Evolutionary conservation across 176 grass and related monocot genomes (phyloP).

Genomic region (Ensete glaucum): DNA sequence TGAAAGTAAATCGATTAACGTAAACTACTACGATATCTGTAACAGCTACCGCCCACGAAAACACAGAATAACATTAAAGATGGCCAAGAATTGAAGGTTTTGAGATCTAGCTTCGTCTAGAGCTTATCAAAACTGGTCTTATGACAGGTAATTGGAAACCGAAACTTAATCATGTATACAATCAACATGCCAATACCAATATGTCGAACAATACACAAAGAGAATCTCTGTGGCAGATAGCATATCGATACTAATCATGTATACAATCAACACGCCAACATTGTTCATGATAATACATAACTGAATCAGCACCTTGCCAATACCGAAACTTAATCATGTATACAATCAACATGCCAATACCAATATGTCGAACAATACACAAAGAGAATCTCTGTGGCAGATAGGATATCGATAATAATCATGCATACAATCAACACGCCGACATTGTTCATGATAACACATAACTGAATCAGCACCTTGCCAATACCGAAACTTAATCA

Average conservation of each 20-base stretch:
- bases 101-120: not conserved
- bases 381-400: not conserved
- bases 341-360: not conserved
- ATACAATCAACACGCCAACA: slow-evolving; percentile 82
- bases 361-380: not conserved
- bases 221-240: not conserved
- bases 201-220: not conserved
- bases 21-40: not conserved
- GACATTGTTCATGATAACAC: slow-evolving; percentile 78
- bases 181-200: not conserved
- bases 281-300: slow-evolving; percentile 84
- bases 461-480: slow-evolving; percentile 58
- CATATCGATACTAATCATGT: slow-evolving; percentile 98
- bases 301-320: slow-evolving; percentile 57
- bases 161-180: not conserved
- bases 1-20: not conserved
- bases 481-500: slow-evolving; percentile 5
- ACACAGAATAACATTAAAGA: not conserved
- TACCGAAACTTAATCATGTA: no score
- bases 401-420: slow-evolving; percentile 83
- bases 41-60: not conserved
- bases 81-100: not conserved
- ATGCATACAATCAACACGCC: slow-evolving; percentile 95
- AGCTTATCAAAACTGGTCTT: not conserved
- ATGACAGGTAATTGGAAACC: not conserved